These are phyloP conservation scores for Pyrenochaeta sp. DNA, from an alignment of 2,329 filamentous ascomycete species.

Conservation along the genomic window DNA sequence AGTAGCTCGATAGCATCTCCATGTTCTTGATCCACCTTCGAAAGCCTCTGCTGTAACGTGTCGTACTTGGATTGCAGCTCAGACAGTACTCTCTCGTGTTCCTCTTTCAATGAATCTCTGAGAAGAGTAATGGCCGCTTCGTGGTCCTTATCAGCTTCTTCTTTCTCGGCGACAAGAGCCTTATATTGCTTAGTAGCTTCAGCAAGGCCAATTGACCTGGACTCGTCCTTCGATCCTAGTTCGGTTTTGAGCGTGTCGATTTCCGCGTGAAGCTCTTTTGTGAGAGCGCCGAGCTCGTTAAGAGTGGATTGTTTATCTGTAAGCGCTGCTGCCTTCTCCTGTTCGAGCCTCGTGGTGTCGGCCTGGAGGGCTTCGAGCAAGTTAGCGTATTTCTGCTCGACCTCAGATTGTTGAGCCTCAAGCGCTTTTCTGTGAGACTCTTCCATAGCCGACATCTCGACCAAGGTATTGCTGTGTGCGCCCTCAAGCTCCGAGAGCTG, in stretches of 20 bases:
- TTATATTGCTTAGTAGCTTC: conserved; percentile 41
- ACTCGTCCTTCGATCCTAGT: conserved; percentile 26
- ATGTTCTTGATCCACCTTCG: conserved; percentile 40
- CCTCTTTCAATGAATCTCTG: conserved; percentile 35
- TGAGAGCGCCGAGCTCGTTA: conserved; percentile 35
- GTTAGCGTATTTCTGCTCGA: conserved; percentile 41
- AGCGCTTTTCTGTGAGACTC: conserved; percentile 35
- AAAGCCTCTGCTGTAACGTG: conserved; percentile 29
- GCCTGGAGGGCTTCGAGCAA: conserved; percentile 42
- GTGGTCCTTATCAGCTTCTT: conserved; percentile 38
- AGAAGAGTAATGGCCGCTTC: conserved; percentile 36
- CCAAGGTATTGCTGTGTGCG: conserved; percentile 22
- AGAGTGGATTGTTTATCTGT: conserved; percentile 34
- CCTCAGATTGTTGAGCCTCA: conserved; percentile 33
- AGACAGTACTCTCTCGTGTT: conserved; percentile 34
- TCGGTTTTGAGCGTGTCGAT: conserved; percentile 33
- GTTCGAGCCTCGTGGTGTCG: conserved; percentile 34
- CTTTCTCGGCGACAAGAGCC: conserved; percentile 35
- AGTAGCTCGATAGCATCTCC: conserved; percentile 41
- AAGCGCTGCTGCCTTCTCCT: conserved; percentile 35
- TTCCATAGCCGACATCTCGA: conserved; percentile 26
- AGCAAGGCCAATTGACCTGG: conserved; percentile 20
- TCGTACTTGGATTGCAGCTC: conserved; percentile 39
- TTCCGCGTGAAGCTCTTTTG: conserved; percentile 29
- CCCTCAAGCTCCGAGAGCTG: conserved; percentile 35